Percentiles rank a stretch among this genome's conserved stretches.
Evolutionary conservation across 1,284 basidiomycete species (phyloP).

Genomic region (Puccinia polysora): DNA sequence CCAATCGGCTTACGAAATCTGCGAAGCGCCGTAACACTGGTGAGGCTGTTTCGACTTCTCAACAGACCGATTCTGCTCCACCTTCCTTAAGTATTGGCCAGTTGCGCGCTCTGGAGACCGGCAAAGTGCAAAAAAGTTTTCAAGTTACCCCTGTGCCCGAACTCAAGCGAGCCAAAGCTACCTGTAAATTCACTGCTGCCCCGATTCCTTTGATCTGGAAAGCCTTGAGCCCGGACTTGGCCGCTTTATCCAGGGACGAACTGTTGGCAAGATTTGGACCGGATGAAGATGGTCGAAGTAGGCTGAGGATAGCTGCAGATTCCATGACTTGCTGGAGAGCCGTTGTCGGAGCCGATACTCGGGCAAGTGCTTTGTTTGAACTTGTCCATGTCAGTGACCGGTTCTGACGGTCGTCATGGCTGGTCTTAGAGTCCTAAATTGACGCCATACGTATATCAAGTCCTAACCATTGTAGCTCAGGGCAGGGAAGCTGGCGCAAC

Average conservation of each 20-base stretch:
- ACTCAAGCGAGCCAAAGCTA: constrained; percentile 17
- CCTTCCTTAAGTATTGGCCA: constrained; percentile 40
- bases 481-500: constrained; percentile 71
- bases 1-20: constrained; percentile 29
- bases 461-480: constrained; percentile 75
- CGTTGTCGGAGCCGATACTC: constrained; percentile 74
- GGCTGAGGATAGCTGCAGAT: constrained; percentile 68
- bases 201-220: constrained; percentile 17
- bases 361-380: constrained; percentile 56
- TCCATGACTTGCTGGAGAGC: constrained; percentile 68
- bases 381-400: neutral
- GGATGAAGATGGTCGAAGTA: constrained; percentile 33
- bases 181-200: neutral
- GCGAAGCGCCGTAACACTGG: constrained; percentile 1
- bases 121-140: constrained; percentile 37
- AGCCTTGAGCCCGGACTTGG: constrained; percentile 8
- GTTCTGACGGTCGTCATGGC: constrained; percentile 24
- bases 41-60: constrained; percentile 3
- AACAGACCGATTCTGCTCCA: neutral
- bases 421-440: constrained; percentile 64
- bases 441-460: constrained; percentile 75
- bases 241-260: constrained; percentile 15
- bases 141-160: constrained; percentile 2
- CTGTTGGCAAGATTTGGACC: constrained; percentile 15
- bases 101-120: constrained; percentile 35